Conservation (phyloP, 495 filamentous ascomycete genomes). For the Astrothelium subdiscretum region DNA sequence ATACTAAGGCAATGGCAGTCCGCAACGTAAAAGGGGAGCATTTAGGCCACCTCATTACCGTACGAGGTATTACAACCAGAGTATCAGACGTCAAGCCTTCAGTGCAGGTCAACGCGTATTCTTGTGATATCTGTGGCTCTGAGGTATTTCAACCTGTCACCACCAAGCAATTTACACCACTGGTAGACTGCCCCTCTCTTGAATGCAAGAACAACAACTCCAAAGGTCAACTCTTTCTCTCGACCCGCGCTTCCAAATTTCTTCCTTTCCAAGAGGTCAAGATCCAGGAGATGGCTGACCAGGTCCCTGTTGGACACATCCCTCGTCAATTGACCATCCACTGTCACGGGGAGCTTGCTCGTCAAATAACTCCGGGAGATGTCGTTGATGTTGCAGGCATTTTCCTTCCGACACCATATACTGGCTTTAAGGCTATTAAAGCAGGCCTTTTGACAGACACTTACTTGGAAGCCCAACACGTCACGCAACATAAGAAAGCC, state of each 20-base stretch:
- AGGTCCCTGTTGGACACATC: constrained; percentile 95
- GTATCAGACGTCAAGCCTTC: constrained; percentile 97
- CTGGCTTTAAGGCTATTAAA: constrained; percentile 91
- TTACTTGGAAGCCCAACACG: constrained; percentile 87
- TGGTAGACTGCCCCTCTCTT: constrained; percentile 71
- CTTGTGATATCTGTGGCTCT: constrained; percentile 88
- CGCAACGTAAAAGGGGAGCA: constrained; percentile 87
- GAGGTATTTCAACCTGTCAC: constrained; percentile 97
- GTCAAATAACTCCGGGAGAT: constrained; percentile 85
- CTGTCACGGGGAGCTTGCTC: constrained; percentile 74
- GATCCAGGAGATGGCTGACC: constrained; percentile 96
- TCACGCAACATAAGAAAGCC: constrained; percentile 93
- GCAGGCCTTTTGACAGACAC: constrained; percentile 93
- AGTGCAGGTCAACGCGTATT: constrained; percentile 94
- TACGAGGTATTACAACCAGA: constrained; percentile 86
- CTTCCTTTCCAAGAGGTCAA: constrained; percentile 97
- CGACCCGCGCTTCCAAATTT: constrained; percentile 91
- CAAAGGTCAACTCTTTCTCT: constrained; percentile 86
- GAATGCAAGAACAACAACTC: constrained; percentile 85
- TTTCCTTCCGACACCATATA: constrained; percentile 94
- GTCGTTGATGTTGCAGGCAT: constrained; percentile 87
- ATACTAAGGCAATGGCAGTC: constrained; percentile 75
- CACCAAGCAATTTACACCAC: constrained; percentile 77
- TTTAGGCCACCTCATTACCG: constrained; percentile 83
- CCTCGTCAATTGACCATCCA: constrained; percentile 80